Evolutionary conservation across 106 monocot species (phyloP).

Genomic region (Dioscorea alata): DNA sequence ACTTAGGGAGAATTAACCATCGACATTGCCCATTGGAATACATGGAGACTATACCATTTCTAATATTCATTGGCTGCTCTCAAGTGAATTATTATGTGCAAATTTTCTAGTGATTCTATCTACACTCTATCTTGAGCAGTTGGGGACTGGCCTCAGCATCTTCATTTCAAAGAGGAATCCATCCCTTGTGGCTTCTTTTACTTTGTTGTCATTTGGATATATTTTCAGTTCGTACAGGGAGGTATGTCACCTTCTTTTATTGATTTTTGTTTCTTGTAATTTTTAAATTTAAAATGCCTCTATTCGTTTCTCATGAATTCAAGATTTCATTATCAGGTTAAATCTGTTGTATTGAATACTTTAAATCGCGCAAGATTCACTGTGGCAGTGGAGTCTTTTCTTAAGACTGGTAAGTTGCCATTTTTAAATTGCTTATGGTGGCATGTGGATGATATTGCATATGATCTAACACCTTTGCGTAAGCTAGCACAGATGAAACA

Average conservation of each 20-base stretch:
- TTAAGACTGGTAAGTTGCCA: conserved; percentile 64
- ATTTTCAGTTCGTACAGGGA: conserved; percentile 89
- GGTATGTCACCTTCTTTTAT: conserved; percentile 28
- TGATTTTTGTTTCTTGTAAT: neutral
- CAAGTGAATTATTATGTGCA: no score
- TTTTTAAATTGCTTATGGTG: neutral
- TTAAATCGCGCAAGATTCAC: conserved; percentile 90
- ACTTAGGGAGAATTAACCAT: no score
- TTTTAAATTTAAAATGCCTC: neutral
- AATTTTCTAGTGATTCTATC: no score
- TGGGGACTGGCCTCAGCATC: conserved; percentile 94
- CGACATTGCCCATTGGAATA: no score
- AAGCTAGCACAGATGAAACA: no score
- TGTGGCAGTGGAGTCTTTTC: conserved; percentile 90
- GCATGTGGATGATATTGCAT: no score
- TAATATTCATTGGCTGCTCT: no score
- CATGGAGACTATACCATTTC: no score
- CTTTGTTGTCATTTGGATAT: conserved; percentile 90
- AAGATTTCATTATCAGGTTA: conserved; percentile 51
- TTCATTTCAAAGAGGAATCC: conserved; percentile 91
- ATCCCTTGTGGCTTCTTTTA: conserved; percentile 76
- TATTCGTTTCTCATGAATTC: neutral
- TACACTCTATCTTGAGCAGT: conserved; percentile 26
- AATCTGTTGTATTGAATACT: conserved; percentile 89
- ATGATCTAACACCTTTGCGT: no score